Evolutionary conservation across 1,139 yeast species (phyloP), one percentile per base, ranked within the genome.

Genomic region (Meyerozyma sp.): DNA sequence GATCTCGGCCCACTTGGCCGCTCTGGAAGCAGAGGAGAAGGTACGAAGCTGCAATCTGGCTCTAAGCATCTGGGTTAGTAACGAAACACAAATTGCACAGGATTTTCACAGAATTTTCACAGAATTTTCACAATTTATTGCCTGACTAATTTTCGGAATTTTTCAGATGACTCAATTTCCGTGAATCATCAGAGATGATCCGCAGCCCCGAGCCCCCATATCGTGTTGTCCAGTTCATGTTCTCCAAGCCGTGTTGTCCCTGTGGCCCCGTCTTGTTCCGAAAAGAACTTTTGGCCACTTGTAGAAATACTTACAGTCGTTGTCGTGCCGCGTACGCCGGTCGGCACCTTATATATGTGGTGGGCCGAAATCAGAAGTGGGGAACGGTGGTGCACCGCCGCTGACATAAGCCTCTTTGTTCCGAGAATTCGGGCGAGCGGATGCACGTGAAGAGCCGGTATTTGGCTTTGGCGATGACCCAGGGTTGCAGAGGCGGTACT

Each of bases 1-100:
- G 49, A 73, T 70, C 23, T 70, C 72, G 47, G 59, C 62, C 76
- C 75, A 72, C 49, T 62, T 59, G 40, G 45, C 49, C 44, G 49
- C 45, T 41, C 49, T 44, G 43, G 51, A 30, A 39, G 49, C 49
- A 14, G 45, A 44, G 18, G 53, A 48, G 26, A 51, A 47, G 6
- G 49, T 32, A 32, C 36, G 36, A 9, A 32, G 8, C n/a, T 32
- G 36, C 11, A 32, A 20, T 32, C 36, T 32, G 36, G 36, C 36
- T 32, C 36, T 32, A 7, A 32, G 36, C 36, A 32, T 32, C 36
- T 32, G 36, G 8, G 21, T 32, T 32, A 32, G 36, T 18, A 32
- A 5, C 8, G 4, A 4, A 26, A 8, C 3, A 8, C 10, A 26
- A 10, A 8, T 8, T 26, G 28, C 4, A 8, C 4, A 26, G n/a